Base-by-base conservation (phyloP, 2,329 filamentous ascomycete genomes). In the Colletotrichum graminicola region DNA sequence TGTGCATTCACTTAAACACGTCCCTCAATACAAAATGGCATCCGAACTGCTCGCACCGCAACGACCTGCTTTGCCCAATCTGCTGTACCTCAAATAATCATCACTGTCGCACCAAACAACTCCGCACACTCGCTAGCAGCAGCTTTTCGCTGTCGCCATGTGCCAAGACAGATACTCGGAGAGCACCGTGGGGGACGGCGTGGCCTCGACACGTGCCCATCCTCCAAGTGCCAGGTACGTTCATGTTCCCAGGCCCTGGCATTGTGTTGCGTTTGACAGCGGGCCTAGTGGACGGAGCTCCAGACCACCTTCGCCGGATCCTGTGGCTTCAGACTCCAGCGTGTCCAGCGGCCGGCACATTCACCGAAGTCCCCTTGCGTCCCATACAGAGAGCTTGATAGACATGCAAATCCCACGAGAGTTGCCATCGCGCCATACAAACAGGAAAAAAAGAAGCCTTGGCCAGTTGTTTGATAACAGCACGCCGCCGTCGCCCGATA, bases 201-300 rank as follows among this genome's bases (percentile, higher is more conserved):
- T 56, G 56, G 64, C 57, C 64, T 71, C 68, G 54, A 68, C 64
- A 63, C 68, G 47, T 54, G 65, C 56, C 68, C 59, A 68, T n/a
- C 65, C 66, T 45, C 60, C 64, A 21, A 68, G 68, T 60, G 55
- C 65, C 16, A 63, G 65, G 68, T 68, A 36, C 10, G 34, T 36
- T 11, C 34, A 68, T 59, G 6, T 64, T 52, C 26, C 54, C 45
- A 23, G 62, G 64, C 32, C 43, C 23, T 11, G 47, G 36, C 47
- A 23, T 43, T 36, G 47, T 51, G 51, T 67, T 52, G 49, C 54
- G 47, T 71, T 59, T 68, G 57, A 71, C 65, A 60, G 66, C 65
- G 52, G 45, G 56, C 49, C 43, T 32, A 68, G 68, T 26, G 65
- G 60, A 64, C 60, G 59, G 68, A 64, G 68, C 65, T 71, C 59